Evolutionary conservation across 169 alveolate genomes (phyloP), one percentile per base, ranked within the genome.

Genomic region (Babesia divergens): DNA sequence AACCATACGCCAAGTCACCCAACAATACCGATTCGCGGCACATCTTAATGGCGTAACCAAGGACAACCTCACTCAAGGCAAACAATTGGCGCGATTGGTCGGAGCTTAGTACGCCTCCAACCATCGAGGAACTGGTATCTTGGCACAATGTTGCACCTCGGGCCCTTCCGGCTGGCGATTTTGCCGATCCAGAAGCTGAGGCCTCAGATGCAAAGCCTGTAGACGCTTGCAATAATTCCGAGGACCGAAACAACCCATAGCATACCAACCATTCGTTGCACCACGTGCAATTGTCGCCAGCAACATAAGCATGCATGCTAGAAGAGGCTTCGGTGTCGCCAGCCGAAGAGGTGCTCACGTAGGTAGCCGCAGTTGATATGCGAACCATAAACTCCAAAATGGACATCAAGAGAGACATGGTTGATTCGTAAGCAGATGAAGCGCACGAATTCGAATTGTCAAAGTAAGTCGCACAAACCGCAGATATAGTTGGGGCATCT

Each of bases 231-330:
- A 62, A 32, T 9, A 62, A 24, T 22, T 47, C 72, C 1, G 44
- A 62, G 20, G 72, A 34, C 18, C 20, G 49, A 14, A 22, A 62
- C 16, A 62, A 59, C 18, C 50, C 72, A 13, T 62, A 47, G 46
- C 72, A 62, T 6, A 62, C 51, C 49, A 62, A 22, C 72, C 72
- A 62, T 46, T 62, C 72, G 47, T 62, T 62, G 34, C 28, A 46
- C 72, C 72, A 62, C 1, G 20, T 20, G 7, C 28, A n/a, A 22
- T 62, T 50, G 24, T 34, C 47, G 24, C 51, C 46, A 14, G 35
- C 9, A 16, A 28, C 8, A 11, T 40, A 9, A 16, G 68, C 9
- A 1, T 9, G 28, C 14, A 29, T 3, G 3, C 59, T n/a, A 1
- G 35, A 8, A 18, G 43, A 31, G 34, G 72, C 16, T 4, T n/a